Base-by-base conservation (phyloP, 225 moss, liverwort and hornwort species). In the Climacium dendroides region DNA sequence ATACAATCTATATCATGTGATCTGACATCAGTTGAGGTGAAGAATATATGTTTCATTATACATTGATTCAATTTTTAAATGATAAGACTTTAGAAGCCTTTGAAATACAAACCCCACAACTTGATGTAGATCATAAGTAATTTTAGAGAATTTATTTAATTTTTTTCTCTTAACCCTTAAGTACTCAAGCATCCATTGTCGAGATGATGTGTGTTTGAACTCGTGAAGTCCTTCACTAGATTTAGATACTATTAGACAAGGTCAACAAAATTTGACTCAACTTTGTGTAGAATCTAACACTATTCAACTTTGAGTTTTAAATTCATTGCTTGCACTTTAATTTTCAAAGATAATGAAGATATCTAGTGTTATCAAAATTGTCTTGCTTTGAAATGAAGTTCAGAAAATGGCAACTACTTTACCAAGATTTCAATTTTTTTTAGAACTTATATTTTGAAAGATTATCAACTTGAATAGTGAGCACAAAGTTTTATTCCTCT, bases 211-310 rank as follows among this genome's bases (percentile, higher is more conserved):
- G 41, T 41, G 5, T 41, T 70, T 70, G 15, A 70, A 41, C 0
- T 4, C 25, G 3, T 15, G 15, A 25, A 25, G 41, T 26, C 15
- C 8, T 15, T 70, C 15, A 39, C 14, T 25, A 39, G 29, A 45
- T 72, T 28, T 24, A 26, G 18, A 0, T 45, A 73, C 18, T 73
- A 18, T 1, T 0, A 0, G 0, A 11, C 0, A 47, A 0, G 29
- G 3, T 18, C 11, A 29, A 29, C 4, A 43, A 45, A 43, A 4
- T 73, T 28, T 29, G 7, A 73, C 14, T 47, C 29, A 29, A 70
- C 0, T 70, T 41, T 70, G 15, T 29, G 3, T 16, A 0, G 18
- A 72, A 4, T 2, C 45, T 45, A 17, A 17, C 14, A 45, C 17
- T 18, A 6, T 26, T 45, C 45, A 45, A 47, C 10, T 73, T 73